Conservation (phyloP, 176 grass and related monocot species). For the Themeda triandra region DNA sequence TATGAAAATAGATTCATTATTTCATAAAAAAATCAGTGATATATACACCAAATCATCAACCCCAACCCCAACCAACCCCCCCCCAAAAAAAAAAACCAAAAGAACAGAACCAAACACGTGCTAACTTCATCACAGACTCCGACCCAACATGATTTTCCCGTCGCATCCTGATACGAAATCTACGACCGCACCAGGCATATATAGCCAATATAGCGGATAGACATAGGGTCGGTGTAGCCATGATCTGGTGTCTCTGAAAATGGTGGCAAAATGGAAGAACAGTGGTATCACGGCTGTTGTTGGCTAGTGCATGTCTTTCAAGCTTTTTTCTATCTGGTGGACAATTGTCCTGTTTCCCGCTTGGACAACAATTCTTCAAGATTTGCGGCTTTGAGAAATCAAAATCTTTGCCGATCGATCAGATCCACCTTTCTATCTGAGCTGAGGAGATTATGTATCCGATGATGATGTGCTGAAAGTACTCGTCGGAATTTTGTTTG, state of each 20-base stretch:
- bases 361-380: not conserved
- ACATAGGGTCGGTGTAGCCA: not conserved
- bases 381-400: conserved; percentile 6
- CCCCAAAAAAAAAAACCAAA: too few species aligned
- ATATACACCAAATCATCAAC: too few species aligned
- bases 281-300: not conserved
- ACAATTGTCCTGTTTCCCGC: not conserved
- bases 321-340: not conserved
- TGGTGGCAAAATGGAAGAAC: not conserved
- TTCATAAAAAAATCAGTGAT: too few species aligned
- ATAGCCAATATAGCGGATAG: not conserved
- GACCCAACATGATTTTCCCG: not conserved
- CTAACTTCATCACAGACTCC: too few species aligned
- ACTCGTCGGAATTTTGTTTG: too few species aligned
- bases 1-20: too few species aligned
- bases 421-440: not conserved
- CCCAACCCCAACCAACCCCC: too few species aligned
- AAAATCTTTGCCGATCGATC: not conserved
- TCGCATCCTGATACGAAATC: not conserved
- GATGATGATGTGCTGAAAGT: too few species aligned
- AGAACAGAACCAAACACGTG: too few species aligned
- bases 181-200: not conserved
- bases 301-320: not conserved
- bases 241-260: not conserved
- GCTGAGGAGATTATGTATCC: too few species aligned